A percentile compares a stretch with the other conserved stretches of the same genome.
These are phyloP conservation scores for Taphrina communis DNA, from an alignment of 1,139 yeast genomes.

Conservation along the genomic window DNA sequence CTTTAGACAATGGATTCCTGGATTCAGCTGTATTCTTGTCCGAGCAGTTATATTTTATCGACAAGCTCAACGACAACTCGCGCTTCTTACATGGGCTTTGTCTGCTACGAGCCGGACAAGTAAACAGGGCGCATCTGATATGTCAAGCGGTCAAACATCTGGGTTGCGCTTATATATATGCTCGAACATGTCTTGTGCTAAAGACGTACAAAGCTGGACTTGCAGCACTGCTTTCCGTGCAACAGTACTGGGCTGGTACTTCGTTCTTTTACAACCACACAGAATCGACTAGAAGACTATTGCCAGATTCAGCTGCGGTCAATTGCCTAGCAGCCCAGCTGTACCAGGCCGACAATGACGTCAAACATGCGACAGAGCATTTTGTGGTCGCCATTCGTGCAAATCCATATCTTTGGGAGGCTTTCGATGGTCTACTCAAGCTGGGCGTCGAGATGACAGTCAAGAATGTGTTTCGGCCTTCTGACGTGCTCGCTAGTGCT, in stretches of 20 bases:
- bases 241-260: conserved; percentile 17
- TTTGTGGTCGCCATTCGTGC: conserved; percentile 70
- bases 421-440: conserved; percentile 75
- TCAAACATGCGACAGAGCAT: conserved; percentile 67
- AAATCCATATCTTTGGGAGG: conserved; percentile 86
- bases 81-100: conserved; percentile 69
- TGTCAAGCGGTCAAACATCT: conserved; percentile 60
- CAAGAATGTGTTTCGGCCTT: conserved; percentile 58
- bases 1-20: conserved; percentile 71
- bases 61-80: conserved; percentile 60
- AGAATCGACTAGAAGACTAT: conserved; percentile 49
- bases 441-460: conserved; percentile 70
- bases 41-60: conserved; percentile 70
- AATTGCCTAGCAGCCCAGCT: conserved; percentile 74
- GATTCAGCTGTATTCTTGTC: conserved; percentile 80
- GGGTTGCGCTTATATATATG: conserved; percentile 76
- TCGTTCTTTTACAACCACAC: conserved; percentile 41
- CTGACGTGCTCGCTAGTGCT: conserved; percentile 41
- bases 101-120: conserved; percentile 61
- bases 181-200: conserved; percentile 65
- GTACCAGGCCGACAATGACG: conserved; percentile 60
- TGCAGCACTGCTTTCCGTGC: conserved; percentile 51
- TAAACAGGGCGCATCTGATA: conserved; percentile 64
- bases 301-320: conserved; percentile 71
- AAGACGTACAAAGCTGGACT: conserved; percentile 69